A percentile compares a stretch with the other conserved stretches of the same genome.
Conservation (phyloP, 768 basidiomycete species). For the Macrolepiota fuliginosa region DNA sequence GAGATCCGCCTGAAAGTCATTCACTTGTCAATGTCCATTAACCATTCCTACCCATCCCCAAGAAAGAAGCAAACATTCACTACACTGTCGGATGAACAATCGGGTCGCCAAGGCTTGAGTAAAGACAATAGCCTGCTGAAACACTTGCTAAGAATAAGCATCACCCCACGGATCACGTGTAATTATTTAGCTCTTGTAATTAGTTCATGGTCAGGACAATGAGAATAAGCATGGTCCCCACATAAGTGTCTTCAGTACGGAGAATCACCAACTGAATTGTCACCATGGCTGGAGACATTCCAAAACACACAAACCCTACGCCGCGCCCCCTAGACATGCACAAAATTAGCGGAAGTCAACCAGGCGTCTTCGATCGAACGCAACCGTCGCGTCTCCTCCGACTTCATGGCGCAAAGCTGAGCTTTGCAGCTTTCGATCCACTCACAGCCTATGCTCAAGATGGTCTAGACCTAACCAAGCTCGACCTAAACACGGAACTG, state of each 20-base stretch:
- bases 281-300: not conserved
- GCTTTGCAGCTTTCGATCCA: slow-evolving; percentile 76
- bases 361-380: slow-evolving; percentile 65
- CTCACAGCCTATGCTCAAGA: slow-evolving; percentile 50
- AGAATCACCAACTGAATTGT: not conserved
- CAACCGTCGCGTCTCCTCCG: slow-evolving; percentile 66
- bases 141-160: not conserved
- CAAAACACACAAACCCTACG: slow-evolving; percentile 9
- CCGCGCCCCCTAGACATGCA: slow-evolving; percentile 23
- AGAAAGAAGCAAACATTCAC: too few relatives aligned
- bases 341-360: slow-evolving; percentile 41
- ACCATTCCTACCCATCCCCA: not conserved
- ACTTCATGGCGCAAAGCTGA: slow-evolving; percentile 52
- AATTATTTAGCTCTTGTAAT: not conserved
- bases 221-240: not conserved
- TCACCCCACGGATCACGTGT: not conserved
- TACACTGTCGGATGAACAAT: too few relatives aligned
- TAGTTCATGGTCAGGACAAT: not conserved
- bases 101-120: not conserved
- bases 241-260: not conserved
- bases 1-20: not conserved
- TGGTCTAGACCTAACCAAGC: slow-evolving; percentile 34
- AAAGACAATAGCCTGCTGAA: not conserved
- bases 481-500: slow-evolving; percentile 43
- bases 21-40: not conserved